These are phyloP conservation scores for Elsinoe australis DNA, from an alignment of 2,329 filamentous ascomycete genomes.

Conservation along the genomic window DNA sequence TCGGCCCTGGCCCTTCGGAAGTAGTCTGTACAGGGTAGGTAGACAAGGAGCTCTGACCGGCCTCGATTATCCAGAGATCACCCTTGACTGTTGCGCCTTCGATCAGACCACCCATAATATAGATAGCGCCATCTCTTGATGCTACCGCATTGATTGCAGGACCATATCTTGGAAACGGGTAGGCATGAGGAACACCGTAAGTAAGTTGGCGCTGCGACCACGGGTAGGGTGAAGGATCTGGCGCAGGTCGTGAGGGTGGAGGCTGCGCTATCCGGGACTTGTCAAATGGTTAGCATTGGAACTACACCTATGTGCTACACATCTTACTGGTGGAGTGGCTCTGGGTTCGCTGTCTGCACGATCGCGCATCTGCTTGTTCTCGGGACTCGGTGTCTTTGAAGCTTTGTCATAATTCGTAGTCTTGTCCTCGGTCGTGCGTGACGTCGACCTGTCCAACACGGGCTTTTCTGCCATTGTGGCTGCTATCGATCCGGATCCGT, in stretches of 20 bases:
- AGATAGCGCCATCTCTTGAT: constrained; percentile 94
- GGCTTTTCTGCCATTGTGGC: background rate
- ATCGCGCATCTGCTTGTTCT: constrained; percentile 52
- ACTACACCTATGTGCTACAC: too few species aligned
- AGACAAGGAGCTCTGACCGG: constrained; percentile 68
- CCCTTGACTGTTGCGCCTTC: constrained; percentile 94
- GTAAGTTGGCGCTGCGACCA: constrained; percentile 89
- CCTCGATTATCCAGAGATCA: constrained; percentile 96
- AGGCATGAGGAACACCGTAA: constrained; percentile 72
- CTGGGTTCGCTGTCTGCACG: constrained; percentile 49
- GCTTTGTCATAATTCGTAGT: constrained; percentile 17
- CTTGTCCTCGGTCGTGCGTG: constrained; percentile 17
- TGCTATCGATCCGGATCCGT: constrained; percentile 12
- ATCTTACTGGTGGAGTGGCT: constrained; percentile 36
- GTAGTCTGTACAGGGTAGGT: constrained; percentile 90
- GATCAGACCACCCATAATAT: constrained; percentile 94
- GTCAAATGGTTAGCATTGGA: constrained; percentile 17
- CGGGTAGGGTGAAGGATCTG: constrained; percentile 79
- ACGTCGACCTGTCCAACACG: constrained; percentile 10
- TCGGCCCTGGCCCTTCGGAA: constrained; percentile 85
- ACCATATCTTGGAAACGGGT: constrained; percentile 93
- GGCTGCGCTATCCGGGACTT: constrained; percentile 8
- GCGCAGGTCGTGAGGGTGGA: constrained; percentile 32
- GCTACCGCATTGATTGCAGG: constrained; percentile 87
- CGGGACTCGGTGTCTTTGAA: constrained; percentile 50